Conservation (phyloP, 805 yeast genomes). For the Nakazawaea populi region DNA sequence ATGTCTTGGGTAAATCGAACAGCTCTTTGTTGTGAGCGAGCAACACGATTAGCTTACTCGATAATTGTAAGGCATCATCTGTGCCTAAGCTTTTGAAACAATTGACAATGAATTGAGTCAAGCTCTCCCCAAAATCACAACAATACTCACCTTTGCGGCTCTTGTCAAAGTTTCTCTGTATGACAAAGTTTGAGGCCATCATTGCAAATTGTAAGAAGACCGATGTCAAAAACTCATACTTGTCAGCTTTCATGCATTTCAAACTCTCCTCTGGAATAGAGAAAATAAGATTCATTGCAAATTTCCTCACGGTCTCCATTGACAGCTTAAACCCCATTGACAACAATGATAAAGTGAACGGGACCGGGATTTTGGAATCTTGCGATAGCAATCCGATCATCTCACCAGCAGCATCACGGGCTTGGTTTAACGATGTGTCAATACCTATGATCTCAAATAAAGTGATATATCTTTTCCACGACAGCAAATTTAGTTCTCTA, state of each 20-base stretch:
- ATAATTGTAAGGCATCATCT: conserved; percentile 20
- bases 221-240: conserved; percentile 30
- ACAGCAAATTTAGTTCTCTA: conserved; percentile 27
- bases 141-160: conserved; percentile 33
- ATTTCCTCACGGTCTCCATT: conserved; percentile 71
- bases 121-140: conserved; percentile 55
- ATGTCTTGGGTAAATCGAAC: conserved; percentile 69
- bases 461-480: conserved; percentile 73
- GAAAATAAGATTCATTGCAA: conserved; percentile 50
- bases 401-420: conserved; percentile 69
- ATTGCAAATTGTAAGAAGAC: conserved; percentile 53
- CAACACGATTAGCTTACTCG: conserved; percentile 33
- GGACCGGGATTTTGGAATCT: conserved; percentile 46
- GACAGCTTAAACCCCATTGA: conserved; percentile 72
- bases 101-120: conserved; percentile 39
- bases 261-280: conserved; percentile 42
- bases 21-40: conserved; percentile 42
- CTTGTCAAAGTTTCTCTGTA: conserved; percentile 25
- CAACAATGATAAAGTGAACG: conserved; percentile 71
- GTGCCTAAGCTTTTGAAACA: conserved; percentile 25
- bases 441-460: conserved; percentile 75
- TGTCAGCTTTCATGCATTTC: conserved; percentile 36
- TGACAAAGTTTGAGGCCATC: conserved; percentile 57
- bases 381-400: conserved; percentile 47
- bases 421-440: conserved; percentile 83